These are phyloP conservation scores for Trypanosoma melophagium DNA, from an alignment of 208 protist genomes.

Conservation along the genomic window DNA sequence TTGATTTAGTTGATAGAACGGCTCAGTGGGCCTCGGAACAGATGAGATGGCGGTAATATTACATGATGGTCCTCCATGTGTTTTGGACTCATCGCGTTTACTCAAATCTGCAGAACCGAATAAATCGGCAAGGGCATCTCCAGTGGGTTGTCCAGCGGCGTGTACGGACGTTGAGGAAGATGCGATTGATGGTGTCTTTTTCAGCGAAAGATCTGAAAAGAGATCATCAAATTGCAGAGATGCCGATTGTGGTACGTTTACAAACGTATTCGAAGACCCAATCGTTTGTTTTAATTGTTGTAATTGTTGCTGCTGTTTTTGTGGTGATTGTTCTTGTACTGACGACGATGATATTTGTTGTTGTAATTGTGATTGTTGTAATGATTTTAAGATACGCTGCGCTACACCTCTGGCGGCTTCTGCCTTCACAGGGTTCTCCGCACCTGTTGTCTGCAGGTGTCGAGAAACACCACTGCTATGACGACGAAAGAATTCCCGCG, in stretches of 20 bases:
- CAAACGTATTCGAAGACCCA: background rate
- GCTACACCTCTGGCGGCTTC: slow-evolving; percentile 19
- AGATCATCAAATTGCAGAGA: slow-evolving; percentile 7
- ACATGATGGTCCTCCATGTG: background rate
- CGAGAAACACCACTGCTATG: slow-evolving; percentile 13
- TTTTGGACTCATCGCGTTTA: no score
- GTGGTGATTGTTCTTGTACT: background rate
- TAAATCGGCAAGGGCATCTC: background rate
- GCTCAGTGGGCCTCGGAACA: background rate
- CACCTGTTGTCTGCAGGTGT: slow-evolving; percentile 15
- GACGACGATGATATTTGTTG: background rate
- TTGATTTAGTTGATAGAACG: background rate
- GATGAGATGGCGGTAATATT: slow-evolving; percentile 7
- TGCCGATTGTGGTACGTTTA: background rate
- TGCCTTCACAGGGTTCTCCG: slow-evolving; percentile 25
- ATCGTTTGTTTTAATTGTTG: background rate
- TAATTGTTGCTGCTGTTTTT: background rate
- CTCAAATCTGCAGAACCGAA: background rate
- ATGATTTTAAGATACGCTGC: slow-evolving; percentile 10
- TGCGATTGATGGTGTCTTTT: no score
- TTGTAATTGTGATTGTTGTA: slow-evolving; percentile 7
- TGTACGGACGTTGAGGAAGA: background rate
- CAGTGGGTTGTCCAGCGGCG: background rate
- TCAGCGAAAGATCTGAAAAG: slow-evolving; percentile 4
- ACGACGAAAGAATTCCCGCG: slow-evolving; percentile 17